Evolutionary conservation across 306 rosid genomes (phyloP), one percentile per base, ranked within the genome.

Genomic region (Sicyos baderoa): DNA sequence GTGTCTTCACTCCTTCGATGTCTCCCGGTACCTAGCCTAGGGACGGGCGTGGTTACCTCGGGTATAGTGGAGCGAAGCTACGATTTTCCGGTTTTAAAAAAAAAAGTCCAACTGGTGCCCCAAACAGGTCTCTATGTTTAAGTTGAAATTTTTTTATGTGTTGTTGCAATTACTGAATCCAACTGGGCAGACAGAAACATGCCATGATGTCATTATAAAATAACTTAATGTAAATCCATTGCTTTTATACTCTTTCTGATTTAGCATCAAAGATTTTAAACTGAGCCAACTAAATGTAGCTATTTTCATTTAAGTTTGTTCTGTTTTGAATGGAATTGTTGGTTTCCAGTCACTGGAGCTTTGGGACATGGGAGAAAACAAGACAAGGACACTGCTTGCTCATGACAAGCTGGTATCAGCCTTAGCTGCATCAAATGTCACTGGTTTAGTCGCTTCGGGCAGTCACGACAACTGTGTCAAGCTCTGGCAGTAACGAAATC

Each of bases 401-500:
- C 96, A 87, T 32, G 95, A 84, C 55, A 74, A 86, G 40, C 77
- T 75, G 49, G 83, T 89, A 23, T 79, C 96, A 23, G 76, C 89
- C 15, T 68, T 89, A 84, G 92, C 95, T 14, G 88, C 74, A 8
- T 86, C 96, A 19, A 74, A 51, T 29, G 80, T 55, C 61, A 61
- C 79, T 15, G 88, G 89, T 29, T 32, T 91, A 78, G 76, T 91
- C 66, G 97, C 95, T 76, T 86, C 97, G 21, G 82, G 85, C 19
- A 86, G 96, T 76, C 89, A 85, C 50, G 95, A 87, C 77, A 79
- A 75, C 64, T 68, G 70, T 17, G 83, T 89, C 79, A 92, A 84
- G 79, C 68, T 92, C 44, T 92, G 97, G 97, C 86, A 85, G 79
- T 89, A 85, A 81, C 19, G 22, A 49, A 48, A 48, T 23, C 25